Evolutionary conservation across 2,329 filamentous ascomycete species (phyloP), one percentile per base, ranked within the genome.

Genomic region (Lachnum nothofagi): DNA sequence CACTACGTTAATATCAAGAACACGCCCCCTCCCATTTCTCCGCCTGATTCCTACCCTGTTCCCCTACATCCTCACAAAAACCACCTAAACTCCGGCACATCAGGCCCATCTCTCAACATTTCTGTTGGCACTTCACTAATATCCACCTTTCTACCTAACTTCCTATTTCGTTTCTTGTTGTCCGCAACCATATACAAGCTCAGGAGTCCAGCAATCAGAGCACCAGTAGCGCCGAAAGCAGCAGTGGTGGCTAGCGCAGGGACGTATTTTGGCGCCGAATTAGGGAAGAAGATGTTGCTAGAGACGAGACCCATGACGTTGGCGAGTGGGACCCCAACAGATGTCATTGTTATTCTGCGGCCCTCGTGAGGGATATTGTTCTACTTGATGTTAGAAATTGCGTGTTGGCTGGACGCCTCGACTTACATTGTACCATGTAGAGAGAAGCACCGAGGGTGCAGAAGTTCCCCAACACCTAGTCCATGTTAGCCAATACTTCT

Each of bases 281-380:
- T 68, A 27, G 75, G 70, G 2, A 76, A 73, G 68, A 88, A 89
- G 54, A 88, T 84, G 58, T 88, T 86, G 49, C 75, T 79, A 7
- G 73, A 75, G 0, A 88, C 82, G 1, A 88, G 70, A 6, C 84
- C 84, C 83, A 86, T 83, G 14, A 86, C 63, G 40, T 86, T 86
- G 1, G 80, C 80, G 8, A 68, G 67, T 0, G 82, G 81, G 0
- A 85, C 80, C 10, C 79, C 80, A 25, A 85, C 72, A 46, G 74
- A 78, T 0, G 81, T 85, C 5, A 85, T 68, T 0, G 82, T 70
- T 2, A 82, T 74, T 31, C 82, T 77, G 9, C 76, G 74, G 25
- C 78, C 77, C 64, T 84, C 81, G 52, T 84, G 75, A 1, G 79
- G 79, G 33, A 80, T 76, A 59, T 85, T 86, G 67, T 84, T 85